phyloP scores from a whole-genome alignment of 78 protist genomes.

The Polysphondylium violaceum region DNA sequence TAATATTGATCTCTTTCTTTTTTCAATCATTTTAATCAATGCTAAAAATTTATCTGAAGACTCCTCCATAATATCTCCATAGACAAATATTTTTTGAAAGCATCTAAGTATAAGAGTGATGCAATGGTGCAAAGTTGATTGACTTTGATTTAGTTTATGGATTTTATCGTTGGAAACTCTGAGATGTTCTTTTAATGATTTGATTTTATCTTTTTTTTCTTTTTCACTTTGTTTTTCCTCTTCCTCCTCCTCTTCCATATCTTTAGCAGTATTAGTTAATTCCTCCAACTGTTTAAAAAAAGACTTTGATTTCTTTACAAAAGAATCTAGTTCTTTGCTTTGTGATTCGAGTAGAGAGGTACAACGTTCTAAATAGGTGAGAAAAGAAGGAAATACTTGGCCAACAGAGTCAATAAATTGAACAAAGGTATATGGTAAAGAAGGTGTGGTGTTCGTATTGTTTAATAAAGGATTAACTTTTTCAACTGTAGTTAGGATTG shows the following conservation, averaged over 20 bases:
- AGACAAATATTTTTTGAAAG: slow-evolving; percentile 22
- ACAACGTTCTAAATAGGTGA: neutral
- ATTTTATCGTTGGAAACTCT: neutral
- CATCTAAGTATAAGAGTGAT: slow-evolving; percentile 11
- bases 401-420: slow-evolving; percentile 2
- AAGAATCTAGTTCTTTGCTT: neutral
- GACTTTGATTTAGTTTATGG: neutral
- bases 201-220: neutral
- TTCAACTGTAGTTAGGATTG: slow-evolving; percentile 19
- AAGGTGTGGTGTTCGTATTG: neutral
- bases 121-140: slow-evolving; percentile 8
- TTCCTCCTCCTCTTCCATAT: neutral
- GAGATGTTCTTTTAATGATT: neutral
- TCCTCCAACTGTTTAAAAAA: neutral
- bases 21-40: neutral
- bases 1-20: too few species aligned
- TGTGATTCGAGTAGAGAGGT: neutral
- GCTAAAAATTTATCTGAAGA: neutral
- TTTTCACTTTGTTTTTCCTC: neutral
- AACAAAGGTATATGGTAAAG: slow-evolving; percentile 6
- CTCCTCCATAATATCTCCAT: neutral
- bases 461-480: neutral
- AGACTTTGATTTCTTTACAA: neutral
- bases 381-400: slow-evolving; percentile 20
- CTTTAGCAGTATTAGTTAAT: neutral